A percentile compares a stretch with the other conserved stretches of the same genome.
Conservation (phyloP, 2,329 filamentous ascomycete genomes). For the Nemania sp. region DNA sequence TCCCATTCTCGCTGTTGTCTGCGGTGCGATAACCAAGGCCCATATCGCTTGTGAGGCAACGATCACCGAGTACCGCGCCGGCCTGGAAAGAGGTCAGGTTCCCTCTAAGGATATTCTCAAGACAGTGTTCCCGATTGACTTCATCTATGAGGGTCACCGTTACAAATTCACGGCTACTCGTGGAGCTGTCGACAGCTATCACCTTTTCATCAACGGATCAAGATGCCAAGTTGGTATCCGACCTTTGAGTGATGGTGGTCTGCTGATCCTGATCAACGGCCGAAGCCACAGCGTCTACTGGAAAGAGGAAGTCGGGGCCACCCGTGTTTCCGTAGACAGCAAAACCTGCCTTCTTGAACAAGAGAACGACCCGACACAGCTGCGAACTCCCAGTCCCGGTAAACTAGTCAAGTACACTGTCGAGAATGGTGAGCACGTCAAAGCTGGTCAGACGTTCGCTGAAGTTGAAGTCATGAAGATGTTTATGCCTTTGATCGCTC, state of each 20-base stretch:
- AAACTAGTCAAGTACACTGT: slow-evolving; percentile 98
- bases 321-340: slow-evolving; percentile 92
- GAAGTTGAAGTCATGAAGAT: slow-evolving; percentile 99
- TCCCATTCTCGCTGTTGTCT: slow-evolving; percentile 89
- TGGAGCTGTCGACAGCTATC: slow-evolving; percentile 90
- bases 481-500: slow-evolving; percentile 98
- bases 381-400: slow-evolving; percentile 90
- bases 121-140: slow-evolving; percentile 96
- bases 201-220: slow-evolving; percentile 98
- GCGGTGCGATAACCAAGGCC: slow-evolving; percentile 91
- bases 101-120: slow-evolving; percentile 95
- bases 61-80: slow-evolving; percentile 81
- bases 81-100: slow-evolving; percentile 95
- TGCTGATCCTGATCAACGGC: slow-evolving; percentile 86
- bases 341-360: slow-evolving; percentile 98
- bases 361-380: slow-evolving; percentile 97
- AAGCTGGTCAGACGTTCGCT: slow-evolving; percentile 88
- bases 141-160: slow-evolving; percentile 94
- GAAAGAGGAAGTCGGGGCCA: slow-evolving; percentile 98
- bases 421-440: slow-evolving; percentile 91
- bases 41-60: slow-evolving; percentile 92
- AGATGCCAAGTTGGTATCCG: slow-evolving; percentile 93
- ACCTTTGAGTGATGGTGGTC: slow-evolving; percentile 88
- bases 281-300: slow-evolving; percentile 99
- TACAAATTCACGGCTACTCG: slow-evolving; percentile 99